Evolutionary conservation across 768 basidiomycete genomes (phyloP).

Genomic region (Tremella fuciformis): DNA sequence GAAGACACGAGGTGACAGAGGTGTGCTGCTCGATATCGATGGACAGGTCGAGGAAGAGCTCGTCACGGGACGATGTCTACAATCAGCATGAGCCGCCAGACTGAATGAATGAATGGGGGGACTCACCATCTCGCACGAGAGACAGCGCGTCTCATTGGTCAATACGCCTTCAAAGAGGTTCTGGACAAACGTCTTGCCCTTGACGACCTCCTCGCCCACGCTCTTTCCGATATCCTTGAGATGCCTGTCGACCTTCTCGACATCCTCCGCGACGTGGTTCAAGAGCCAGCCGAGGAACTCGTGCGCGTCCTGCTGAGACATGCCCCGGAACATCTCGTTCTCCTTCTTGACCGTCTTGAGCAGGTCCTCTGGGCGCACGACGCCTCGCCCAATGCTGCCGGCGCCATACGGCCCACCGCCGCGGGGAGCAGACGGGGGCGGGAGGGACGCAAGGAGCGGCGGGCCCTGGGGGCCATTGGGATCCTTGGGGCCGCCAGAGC

Average conservation of each 20-base stretch:
- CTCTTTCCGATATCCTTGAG: slow-evolving; percentile 16
- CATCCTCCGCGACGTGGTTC: slow-evolving; percentile 89
- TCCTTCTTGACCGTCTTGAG: slow-evolving; percentile 89
- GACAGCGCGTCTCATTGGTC: slow-evolving; percentile 94
- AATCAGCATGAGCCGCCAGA: slow-evolving; percentile 10
- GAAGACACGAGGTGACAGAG: slow-evolving; percentile 89
- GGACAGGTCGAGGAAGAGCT: slow-evolving; percentile 95
- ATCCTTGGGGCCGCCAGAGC: neutral
- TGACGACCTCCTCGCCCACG: slow-evolving; percentile 19
- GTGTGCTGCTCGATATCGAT: slow-evolving; percentile 99
- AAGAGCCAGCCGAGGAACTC: slow-evolving; percentile 94
- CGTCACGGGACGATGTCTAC: slow-evolving; percentile 87
- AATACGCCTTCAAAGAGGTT: slow-evolving; percentile 86
- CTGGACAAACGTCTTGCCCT: slow-evolving; percentile 71
- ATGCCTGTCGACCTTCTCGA: slow-evolving; percentile 60
- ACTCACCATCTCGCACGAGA: slow-evolving; percentile 93
- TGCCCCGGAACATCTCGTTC: slow-evolving; percentile 84
- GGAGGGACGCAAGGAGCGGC: slow-evolving; percentile 42
- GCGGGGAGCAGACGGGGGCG: slow-evolving; percentile 45
- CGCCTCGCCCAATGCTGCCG: slow-evolving; percentile 58
- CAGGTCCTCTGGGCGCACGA: slow-evolving; percentile 82
- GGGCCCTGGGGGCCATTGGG: slow-evolving; percentile 34
- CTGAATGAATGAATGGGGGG: neutral
- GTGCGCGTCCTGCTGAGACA: slow-evolving; percentile 97
- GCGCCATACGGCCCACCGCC: slow-evolving; percentile 50